Percentiles rank a stretch among this genome's conserved stretches.
phyloP scores from a whole-genome alignment of 306 rosid species.

The Gleditsia sinensis region DNA sequence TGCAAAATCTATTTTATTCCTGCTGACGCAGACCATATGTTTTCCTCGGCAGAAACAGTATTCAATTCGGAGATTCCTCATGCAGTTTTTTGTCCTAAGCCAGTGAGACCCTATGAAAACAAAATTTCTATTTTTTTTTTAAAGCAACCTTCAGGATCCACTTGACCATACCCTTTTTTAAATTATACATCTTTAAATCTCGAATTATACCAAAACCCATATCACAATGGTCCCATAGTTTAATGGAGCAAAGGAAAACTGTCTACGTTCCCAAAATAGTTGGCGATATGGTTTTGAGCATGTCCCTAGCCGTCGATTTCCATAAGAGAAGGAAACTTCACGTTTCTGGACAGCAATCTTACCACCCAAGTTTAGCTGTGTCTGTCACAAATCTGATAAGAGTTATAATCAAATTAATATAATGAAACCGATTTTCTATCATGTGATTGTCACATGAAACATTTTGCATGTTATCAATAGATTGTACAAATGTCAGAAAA shows the following conservation, averaged over 20 bases:
- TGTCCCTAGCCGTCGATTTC: background rate
- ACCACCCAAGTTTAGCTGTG: slow-evolving; percentile 61
- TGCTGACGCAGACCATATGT: slow-evolving; percentile 57
- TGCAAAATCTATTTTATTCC: slow-evolving; percentile 33
- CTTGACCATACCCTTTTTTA: slow-evolving; percentile 15
- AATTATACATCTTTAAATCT: slow-evolving; percentile 4
- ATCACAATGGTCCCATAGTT: slow-evolving; percentile 14
- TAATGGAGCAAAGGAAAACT: slow-evolving; percentile 31
- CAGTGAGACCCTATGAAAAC: slow-evolving; percentile 7
- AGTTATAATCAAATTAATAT: slow-evolving; percentile 32
- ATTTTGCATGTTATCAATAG: slow-evolving; percentile 41
- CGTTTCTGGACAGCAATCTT: slow-evolving; percentile 43
- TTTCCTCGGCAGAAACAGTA: slow-evolving; percentile 44
- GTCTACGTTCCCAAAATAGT: background rate
- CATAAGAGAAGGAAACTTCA: slow-evolving; percentile 19
- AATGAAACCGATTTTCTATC: slow-evolving; percentile 48
- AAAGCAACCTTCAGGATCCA: slow-evolving; percentile 25
- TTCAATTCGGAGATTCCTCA: slow-evolving; percentile 40
- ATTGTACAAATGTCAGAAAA: slow-evolving; percentile 49
- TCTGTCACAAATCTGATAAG: slow-evolving; percentile 37
- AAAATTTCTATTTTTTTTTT: slow-evolving; percentile 3
- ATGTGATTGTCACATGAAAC: slow-evolving; percentile 69
- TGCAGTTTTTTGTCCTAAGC: slow-evolving; percentile 44
- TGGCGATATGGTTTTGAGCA: slow-evolving; percentile 24
- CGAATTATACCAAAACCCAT: slow-evolving; percentile 2